phyloP scores from a whole-genome alignment of 331 rosid species.

The Pyrus hybrid region DNA sequence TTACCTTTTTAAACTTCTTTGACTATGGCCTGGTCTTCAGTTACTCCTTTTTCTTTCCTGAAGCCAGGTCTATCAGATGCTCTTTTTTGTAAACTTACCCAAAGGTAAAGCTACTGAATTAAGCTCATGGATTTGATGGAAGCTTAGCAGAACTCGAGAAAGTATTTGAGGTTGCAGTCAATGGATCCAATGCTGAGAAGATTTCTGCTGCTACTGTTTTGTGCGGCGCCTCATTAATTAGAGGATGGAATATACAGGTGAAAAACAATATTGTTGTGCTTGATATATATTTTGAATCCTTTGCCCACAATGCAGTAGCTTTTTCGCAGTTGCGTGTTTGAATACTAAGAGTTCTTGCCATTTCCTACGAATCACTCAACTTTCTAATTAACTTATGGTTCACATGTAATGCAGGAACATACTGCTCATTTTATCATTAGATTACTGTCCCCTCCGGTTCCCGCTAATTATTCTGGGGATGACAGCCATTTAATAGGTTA shows the following conservation, averaged over 20 bases:
- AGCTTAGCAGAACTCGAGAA: constrained; percentile 99
- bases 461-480: constrained; percentile 46
- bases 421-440: constrained; percentile 77
- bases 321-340: neutral
- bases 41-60: constrained; percentile 63
- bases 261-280: constrained; percentile 1
- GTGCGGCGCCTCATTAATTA: constrained; percentile 87
- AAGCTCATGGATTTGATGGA: constrained; percentile 99
- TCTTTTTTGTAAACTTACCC: constrained; percentile 79
- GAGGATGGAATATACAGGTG: constrained; percentile 98
- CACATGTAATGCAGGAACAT: constrained; percentile 69
- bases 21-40: constrained; percentile 73
- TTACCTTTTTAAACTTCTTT: constrained; percentile 22
- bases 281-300: neutral
- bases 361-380: neutral
- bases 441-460: constrained; percentile 78
- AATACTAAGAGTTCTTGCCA: neutral
- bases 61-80: constrained; percentile 90
- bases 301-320: neutral
- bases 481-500: constrained; percentile 66
- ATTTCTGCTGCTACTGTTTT: constrained; percentile 87
- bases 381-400: constrained; percentile 11
- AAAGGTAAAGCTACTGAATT: constrained; percentile 92
- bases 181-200: constrained; percentile 89
- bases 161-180: constrained; percentile 67